phyloP scores from a whole-genome alignment of 176 grass and related monocot genomes.

The Cenchrus fungigraminus region DNA sequence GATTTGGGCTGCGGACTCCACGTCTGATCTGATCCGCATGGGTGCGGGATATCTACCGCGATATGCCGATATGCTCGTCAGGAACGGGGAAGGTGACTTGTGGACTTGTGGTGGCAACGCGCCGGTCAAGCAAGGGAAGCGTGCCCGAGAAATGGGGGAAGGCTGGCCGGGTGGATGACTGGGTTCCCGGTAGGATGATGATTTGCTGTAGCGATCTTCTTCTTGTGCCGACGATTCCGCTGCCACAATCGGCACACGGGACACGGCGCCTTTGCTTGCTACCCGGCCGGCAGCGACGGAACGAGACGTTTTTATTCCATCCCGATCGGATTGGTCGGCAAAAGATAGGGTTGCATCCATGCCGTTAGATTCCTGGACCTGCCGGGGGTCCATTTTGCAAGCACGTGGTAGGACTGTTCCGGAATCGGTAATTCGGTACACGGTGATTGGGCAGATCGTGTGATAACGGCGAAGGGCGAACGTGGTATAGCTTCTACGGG shows the following conservation, averaged over 20 bases:
- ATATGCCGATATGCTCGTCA: not conserved
- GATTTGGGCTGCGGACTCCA: conserved; percentile 1
- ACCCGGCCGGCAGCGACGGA: not conserved
- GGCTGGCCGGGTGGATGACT: not conserved
- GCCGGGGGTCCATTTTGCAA: not conserved
- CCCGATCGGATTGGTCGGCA: not conserved
- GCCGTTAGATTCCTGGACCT: not conserved
- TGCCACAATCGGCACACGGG: not conserved
- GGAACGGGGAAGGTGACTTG: not conserved
- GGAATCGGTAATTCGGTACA: not conserved
- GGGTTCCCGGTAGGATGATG: not conserved
- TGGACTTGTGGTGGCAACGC: not conserved
- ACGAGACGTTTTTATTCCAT: not conserved
- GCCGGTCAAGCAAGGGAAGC: not conserved
- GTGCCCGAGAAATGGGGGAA: conserved; percentile 20
- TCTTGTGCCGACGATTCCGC: not conserved
- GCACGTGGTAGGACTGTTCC: not conserved
- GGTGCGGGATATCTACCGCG: conserved; percentile 5
- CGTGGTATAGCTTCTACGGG: no score
- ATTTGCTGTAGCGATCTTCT: no score
- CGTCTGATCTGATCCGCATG: conserved; percentile 35
- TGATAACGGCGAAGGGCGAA: not conserved
- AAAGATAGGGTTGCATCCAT: not conserved
- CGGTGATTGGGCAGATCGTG: not conserved
- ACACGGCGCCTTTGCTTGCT: not conserved